phyloP scores from a whole-genome alignment of 2,329 filamentous ascomycete genomes.

The Fusarium udum region DNA sequence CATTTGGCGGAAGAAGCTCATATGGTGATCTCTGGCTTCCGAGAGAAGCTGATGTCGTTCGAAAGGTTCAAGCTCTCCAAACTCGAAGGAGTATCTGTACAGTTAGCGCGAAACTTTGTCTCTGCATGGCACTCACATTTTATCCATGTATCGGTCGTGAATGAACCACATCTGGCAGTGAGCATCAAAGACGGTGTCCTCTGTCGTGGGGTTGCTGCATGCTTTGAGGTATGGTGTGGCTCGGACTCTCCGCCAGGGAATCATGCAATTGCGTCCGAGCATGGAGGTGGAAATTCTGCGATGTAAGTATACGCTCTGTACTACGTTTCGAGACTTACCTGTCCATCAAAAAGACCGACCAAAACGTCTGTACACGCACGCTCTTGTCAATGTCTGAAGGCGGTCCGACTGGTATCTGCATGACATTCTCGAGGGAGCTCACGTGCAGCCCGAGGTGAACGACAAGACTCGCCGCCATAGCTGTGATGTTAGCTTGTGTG shows the following conservation, averaged over 20 bases:
- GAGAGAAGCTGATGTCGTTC: not conserved
- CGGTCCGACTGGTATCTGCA: not conserved
- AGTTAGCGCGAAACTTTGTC: not conserved
- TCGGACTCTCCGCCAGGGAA: not conserved
- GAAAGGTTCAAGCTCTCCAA: not conserved
- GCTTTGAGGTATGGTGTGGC: not conserved
- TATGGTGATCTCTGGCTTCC: not conserved
- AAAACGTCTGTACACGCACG: not conserved
- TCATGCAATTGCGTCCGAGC: not conserved
- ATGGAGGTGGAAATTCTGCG: not conserved
- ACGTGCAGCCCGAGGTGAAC: not conserved
- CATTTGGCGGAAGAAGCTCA: not conserved
- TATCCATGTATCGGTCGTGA: not conserved
- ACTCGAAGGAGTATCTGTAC: not conserved
- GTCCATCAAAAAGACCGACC: not conserved
- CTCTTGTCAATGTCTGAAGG: not conserved
- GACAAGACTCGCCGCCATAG: not conserved
- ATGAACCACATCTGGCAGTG: not conserved
- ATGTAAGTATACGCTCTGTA: not conserved
- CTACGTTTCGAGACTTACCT: not conserved
- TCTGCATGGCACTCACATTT: not conserved
- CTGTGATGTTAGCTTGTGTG: not conserved
- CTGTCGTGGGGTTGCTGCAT: not conserved
- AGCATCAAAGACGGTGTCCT: not conserved
- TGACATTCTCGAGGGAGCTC: not conserved